Percentiles rank a stretch among this genome's conserved stretches.
Evolutionary conservation across 179 eudicot genomes (phyloP).

Genomic region (Carnegiea gigantea): DNA sequence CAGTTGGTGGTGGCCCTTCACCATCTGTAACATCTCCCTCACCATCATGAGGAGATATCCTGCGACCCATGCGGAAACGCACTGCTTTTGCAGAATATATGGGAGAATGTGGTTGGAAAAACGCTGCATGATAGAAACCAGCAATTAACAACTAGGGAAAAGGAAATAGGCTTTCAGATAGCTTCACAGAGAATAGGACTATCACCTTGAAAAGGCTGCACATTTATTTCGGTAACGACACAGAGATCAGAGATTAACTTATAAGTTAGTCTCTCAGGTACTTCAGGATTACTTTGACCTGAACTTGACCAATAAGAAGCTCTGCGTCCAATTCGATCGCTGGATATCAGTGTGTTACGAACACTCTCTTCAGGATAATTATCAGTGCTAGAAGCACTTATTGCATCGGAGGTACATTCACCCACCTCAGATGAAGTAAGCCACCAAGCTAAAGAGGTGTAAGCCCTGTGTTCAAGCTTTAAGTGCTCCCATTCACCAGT

Average conservation of each 20-base stretch:
- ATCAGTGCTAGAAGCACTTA: conserved; percentile 89
- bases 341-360: conserved; percentile 59
- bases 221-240: conserved; percentile 56
- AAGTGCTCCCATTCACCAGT: conserved; percentile 42
- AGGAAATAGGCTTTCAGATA: neutral
- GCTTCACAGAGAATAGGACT: neutral
- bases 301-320: conserved; percentile 88
- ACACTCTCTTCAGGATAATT: conserved; percentile 71
- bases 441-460: conserved; percentile 54
- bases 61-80: conserved; percentile 74
- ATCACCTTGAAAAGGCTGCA: conserved; percentile 76
- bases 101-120: conserved; percentile 61
- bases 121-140: conserved; percentile 49
- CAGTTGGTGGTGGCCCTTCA: conserved; percentile 29
- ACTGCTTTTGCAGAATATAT: conserved; percentile 80
- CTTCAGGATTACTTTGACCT: conserved; percentile 59
- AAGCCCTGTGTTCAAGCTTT: conserved; percentile 53
- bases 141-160: neutral
- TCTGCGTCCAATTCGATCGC: conserved; percentile 48
- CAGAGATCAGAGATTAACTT: conserved; percentile 56
- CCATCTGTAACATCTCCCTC: conserved; percentile 22
- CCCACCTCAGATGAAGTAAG: conserved; percentile 41
- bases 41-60: conserved; percentile 30
- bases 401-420: conserved; percentile 54
- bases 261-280: conserved; percentile 69